Evolutionary conservation across 768 basidiomycete species (phyloP), one percentile per base, ranked within the genome.

Genomic region (Suillus subalutaceus): DNA sequence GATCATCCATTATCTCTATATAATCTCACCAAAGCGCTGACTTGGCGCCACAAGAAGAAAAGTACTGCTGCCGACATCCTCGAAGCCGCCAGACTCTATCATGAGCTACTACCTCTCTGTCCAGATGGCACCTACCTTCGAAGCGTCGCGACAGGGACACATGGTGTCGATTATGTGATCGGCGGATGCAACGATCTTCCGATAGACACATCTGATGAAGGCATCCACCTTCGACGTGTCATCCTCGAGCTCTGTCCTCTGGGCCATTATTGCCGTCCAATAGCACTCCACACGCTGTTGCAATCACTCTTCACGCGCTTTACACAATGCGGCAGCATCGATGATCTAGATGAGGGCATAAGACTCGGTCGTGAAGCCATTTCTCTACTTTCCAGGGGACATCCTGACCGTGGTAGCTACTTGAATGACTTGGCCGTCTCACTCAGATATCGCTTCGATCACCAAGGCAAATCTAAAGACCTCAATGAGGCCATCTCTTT

Each of bases 1-100:
- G 40, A 66, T 44, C 58, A 44, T 43, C 12, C 57, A 3, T 32
- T 13, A 23, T 30, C 63, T 30, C 56, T 73, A 20, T 56, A 64
- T 26, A 68, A 67, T 50, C 69, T 74, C n/a, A 68, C 64, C n/a
- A 12, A 43, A 37, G 65, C 65, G 0, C 50, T 73, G 18, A 46
- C 5, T n/a, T 30, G 26, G 38, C 66, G 55, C 38, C 67, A 71
- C 62, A 59, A 58, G 23, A 50, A 57, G 48, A 53, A 53, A 30
- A 23, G 63, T 6, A 23, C 68, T 3, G 26, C 40, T 6, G 63
- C 48, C 16, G 72, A 75, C 58, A 35, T 70, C 20, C 62, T 69
- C 10, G 69, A 74, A 41, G 60, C 63, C 9, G 12, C n/a, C 6
- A 23, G 7, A 26, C 5, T 50, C 2, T 50, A 6, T 23, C n/a